Evolutionary conservation across 1,284 basidiomycete species (phyloP), one percentile per base, ranked within the genome.

Genomic region (Agaricales sp.): DNA sequence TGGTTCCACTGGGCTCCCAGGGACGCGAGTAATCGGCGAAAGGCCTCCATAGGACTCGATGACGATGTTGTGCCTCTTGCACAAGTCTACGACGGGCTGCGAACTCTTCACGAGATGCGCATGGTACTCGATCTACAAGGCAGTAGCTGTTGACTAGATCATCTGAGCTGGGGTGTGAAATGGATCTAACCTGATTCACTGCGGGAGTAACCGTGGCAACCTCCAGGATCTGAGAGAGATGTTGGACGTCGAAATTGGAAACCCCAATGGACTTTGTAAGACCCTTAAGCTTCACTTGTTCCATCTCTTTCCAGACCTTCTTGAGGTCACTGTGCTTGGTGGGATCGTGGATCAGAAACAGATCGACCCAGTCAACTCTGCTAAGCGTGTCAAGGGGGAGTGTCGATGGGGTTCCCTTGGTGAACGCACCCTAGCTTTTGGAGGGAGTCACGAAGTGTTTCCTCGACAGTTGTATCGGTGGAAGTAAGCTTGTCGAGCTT

Each of bases 181-280:
- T 11, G 41, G 45, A 26, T 47, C 62, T 48, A 51, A 82, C 88
- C 77, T 93, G 91, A 61, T 93, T 92, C 12, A 88, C 78, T 2
- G 79, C 77, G 0, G 90, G 89, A 2, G 71, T 57, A 35, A 87
- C 63, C 22, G 68, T 75, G 20, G 78, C 82, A 21, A 64, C 71
- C 25, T 74, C 70, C 22, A 87, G 59, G 35, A 92, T 67, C 47
- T 75, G 74, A 52, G 80, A 64, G 41, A 93, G 64, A 55, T 92
- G 74, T 51, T 77, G 67, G 16, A 82, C 70, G 14, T 70, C 74
- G 63, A 85, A 92, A 68, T 94, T 94, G 49, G 83, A 88, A 13
- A 95, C 88, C 1, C 92, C 92, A 51, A 94, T 87, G 38, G 79
- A 82, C 63, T 75, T 84, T 35, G 86, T 69, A 43, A 90, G 65